Conservation (phyloP, 495 filamentous ascomycete genomes). For the Jackrogersella minutella region DNA sequence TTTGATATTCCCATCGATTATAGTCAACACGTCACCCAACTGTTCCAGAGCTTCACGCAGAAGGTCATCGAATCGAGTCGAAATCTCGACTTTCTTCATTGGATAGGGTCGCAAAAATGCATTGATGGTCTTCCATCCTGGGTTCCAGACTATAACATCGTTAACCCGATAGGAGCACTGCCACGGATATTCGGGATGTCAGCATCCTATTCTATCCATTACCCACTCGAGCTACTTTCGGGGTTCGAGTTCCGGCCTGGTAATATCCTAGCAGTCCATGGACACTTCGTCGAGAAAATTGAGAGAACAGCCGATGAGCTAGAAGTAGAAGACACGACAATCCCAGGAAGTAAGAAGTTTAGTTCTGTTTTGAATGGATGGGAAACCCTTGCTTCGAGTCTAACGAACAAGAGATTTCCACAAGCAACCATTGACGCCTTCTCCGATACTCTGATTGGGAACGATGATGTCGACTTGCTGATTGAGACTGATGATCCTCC, state of each 20-base stretch:
- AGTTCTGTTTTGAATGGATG: not conserved
- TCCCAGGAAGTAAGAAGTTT: not conserved
- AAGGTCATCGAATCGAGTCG: slow-evolving; percentile 6
- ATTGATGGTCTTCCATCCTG: slow-evolving; percentile 21
- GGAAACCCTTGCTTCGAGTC: slow-evolving; percentile 7
- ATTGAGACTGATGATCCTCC: slow-evolving; percentile 13
- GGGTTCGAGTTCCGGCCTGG: slow-evolving; percentile 6
- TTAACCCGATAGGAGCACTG: slow-evolving; percentile 18
- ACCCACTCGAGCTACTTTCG: slow-evolving; percentile 7
- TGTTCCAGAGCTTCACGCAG: slow-evolving; percentile 19
- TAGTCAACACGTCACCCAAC: not conserved
- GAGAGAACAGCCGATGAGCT: slow-evolving; percentile 5
- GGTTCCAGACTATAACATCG: slow-evolving; percentile 25
- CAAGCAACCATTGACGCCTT: slow-evolving; percentile 16
- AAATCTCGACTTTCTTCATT: slow-evolving; percentile 24
- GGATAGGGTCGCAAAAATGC: slow-evolving; percentile 4
- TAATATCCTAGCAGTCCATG: not conserved
- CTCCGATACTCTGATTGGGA: slow-evolving; percentile 14
- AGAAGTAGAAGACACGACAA: not conserved
- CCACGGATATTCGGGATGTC: slow-evolving; percentile 15
- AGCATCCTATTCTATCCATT: slow-evolving; percentile 24
- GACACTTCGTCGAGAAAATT: slow-evolving; percentile 9
- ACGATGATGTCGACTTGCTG: slow-evolving; percentile 13
- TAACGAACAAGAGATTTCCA: slow-evolving; percentile 16
- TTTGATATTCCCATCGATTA: slow-evolving; percentile 5